These are phyloP conservation scores for Ophiobolus disseminans DNA, from an alignment of 2,329 filamentous ascomycete species.

Conservation along the genomic window DNA sequence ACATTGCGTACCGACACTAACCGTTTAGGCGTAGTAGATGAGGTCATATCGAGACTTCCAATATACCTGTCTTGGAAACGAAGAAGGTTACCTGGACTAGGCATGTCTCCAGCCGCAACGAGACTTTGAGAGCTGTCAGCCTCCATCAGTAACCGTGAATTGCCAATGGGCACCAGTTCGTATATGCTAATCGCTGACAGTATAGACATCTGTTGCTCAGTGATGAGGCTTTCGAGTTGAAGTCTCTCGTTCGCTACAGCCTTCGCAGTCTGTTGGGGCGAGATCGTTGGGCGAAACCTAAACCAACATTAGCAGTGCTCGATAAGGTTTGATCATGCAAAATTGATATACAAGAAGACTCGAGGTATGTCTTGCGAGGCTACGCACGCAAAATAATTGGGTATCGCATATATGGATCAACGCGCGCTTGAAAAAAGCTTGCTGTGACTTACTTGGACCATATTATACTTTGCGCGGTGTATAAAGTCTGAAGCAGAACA, in stretches of 20 bases:
- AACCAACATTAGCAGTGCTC: slow-evolving; percentile 1
- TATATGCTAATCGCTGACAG: slow-evolving; percentile 31
- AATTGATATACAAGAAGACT: too few species aligned
- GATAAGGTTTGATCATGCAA: background rate
- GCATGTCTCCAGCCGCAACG: slow-evolving; percentile 11
- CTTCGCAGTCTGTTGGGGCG: slow-evolving; percentile 38
- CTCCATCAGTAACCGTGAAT: slow-evolving; percentile 36
- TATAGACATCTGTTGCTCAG: slow-evolving; percentile 50
- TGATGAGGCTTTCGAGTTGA: slow-evolving; percentile 47
- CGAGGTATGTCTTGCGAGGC: too few species aligned
- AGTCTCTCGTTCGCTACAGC: slow-evolving; percentile 45
- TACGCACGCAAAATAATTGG: too few species aligned
- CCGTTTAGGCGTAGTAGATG: slow-evolving; percentile 28
- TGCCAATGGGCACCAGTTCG: slow-evolving; percentile 17
- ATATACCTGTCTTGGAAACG: slow-evolving; percentile 40
- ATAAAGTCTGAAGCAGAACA: slow-evolving; percentile 48
- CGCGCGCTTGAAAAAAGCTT: background rate
- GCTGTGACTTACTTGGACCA: slow-evolving; percentile 46
- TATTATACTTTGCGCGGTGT: slow-evolving; percentile 48
- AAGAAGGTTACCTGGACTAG: slow-evolving; percentile 32
- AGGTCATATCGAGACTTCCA: slow-evolving; percentile 28
- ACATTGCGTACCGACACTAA: slow-evolving; percentile 32
- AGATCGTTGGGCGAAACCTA: slow-evolving; percentile 41
- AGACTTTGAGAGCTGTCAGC: slow-evolving; percentile 39
- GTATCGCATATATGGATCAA: too few species aligned